Conservation (phyloP, 2,329 filamentous ascomycete genomes). For the Xylariaceae sp. region DNA sequence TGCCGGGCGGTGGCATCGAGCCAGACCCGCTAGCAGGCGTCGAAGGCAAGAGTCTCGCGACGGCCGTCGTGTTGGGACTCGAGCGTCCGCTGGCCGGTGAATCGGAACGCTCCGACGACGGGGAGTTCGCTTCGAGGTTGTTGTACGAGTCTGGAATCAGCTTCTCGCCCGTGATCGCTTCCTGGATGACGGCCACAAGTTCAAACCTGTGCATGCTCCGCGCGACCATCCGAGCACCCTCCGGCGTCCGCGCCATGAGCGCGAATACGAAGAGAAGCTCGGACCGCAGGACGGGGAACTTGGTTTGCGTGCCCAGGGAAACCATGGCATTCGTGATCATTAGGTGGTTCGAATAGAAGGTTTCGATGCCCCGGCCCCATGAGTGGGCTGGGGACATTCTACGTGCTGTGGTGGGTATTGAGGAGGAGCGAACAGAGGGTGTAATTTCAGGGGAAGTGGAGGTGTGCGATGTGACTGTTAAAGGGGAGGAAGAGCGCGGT, state of each 20-base stretch:
- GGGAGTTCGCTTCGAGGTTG: not conserved
- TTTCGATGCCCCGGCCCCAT: not conserved
- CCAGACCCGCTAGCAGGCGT: not conserved
- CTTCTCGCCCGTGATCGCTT: conserved; percentile 47
- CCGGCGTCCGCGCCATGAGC: conserved; percentile 50
- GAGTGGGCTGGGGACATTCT: too few species aligned
- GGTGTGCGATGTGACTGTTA: conserved; percentile 4
- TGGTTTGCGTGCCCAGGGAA: conserved; percentile 53
- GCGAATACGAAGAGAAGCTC: conserved; percentile 62
- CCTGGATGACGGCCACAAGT: conserved; percentile 42
- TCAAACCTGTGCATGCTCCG: conserved; percentile 40
- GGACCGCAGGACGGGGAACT: conserved; percentile 56
- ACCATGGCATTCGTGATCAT: conserved; percentile 40
- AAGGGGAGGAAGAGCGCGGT: not conserved
- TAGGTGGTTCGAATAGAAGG: conserved; percentile 45
- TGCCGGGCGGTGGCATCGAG: not conserved
- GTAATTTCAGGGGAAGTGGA: conserved; percentile 15
- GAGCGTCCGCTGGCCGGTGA: not conserved
- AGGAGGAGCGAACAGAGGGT: not conserved
- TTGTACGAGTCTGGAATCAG: not conserved
- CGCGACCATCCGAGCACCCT: conserved; percentile 45
- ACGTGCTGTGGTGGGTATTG: not conserved
- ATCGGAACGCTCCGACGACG: not conserved
- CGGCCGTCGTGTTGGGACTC: not conserved
- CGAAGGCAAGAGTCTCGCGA: not conserved